Base-by-base conservation (phyloP, 2,329 filamentous ascomycete genomes). In the Colletotrichum sp. region DNA sequence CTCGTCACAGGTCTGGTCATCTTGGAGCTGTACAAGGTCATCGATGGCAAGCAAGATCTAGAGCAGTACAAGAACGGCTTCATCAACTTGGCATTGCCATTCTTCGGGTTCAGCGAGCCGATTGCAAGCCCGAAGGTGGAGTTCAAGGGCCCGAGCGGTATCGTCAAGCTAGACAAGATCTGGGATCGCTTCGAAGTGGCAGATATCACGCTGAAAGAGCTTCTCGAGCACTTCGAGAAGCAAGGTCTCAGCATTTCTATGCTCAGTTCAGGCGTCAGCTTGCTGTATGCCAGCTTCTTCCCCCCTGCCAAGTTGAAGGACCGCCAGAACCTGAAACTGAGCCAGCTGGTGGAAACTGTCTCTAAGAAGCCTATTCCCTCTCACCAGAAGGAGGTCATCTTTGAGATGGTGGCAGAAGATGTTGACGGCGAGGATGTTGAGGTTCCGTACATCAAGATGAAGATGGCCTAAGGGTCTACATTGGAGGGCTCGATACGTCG, bases 51-150 rank as follows among this genome's bases (percentile, higher is more conserved):
- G 90, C 92, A 91, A n/a, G 95, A 99, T 80, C 94, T 98, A 78
- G 97, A 99, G 87, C 95, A 99, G 86, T 99, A 98, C 93, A 99
- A 99, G 92, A 99, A 99, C 83, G 97, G 97, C 18, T 99, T 99
- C 85, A 90, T 99, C 86, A 99, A 99, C 87, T 87, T 99, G 79
- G 97, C 97, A 2, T 88, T 99, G 78, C 97, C 97, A 1, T 99
- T 99, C 91, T 98, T 99, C 80, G 96, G 96, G 52, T 99, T 99
- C 91, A 98, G 95, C 82, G 97, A 99, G 87, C 97, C 97, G 4
- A 98, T 99, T 80, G 93, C 93, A 7, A 98, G 95, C 80, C 95
- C 96, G 34, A 99, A 98, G 90, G 95, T 96, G 78, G 95, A 92
- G 81, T 99, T 99, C 87, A 88, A 93, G 83, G 94, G 95, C 26